Evolutionary conservation across 2,329 filamentous ascomycete species (phyloP), one percentile per base, ranked within the genome.

Genomic region (Fusarium pininemorale): DNA sequence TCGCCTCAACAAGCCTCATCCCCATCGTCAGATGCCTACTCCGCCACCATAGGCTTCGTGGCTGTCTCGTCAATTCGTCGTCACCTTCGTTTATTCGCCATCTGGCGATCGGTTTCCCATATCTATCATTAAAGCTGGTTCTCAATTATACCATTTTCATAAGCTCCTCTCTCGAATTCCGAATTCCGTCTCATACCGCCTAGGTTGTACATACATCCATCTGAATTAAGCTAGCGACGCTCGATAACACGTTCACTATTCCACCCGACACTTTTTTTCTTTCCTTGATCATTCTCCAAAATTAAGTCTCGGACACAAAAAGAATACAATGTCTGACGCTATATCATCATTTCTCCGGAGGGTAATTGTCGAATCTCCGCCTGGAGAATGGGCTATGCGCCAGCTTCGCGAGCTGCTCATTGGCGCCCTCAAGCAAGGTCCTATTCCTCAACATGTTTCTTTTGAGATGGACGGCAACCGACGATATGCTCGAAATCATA

Each of bases 401-500:
- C 90, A 92, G 78, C 84, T 97, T 26, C 91, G 94, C 73, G 94
- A 97, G 81, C 86, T 98, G 57, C 88, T 98, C 72, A 96, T 99
- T 77, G 94, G 94, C 62, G 93, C 95, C 56, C 85, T 98, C 61
- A 92, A 92, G 80, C 96, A 98, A 83, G 96, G 96, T 0, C 94
- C 95, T 5, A 92, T 99, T 63, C 96, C 96, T 15, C 92, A 94
- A 79, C 96, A 99, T 90, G 90, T 99, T 69, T 96, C 96, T n/a
- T 99, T 99, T 80, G 96, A 98, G 77, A 99, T 99, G 96, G 96
- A 99, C 82, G 96, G 96, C 63, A 99, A 99, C 84, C 88, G 96
- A 79, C 92, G 96, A 51, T 99, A 97, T 85, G 96, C 96, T 20
- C 90, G 94, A 70, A 93, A 89, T 72, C 94, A 96, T 84, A 91